Base-by-base conservation (phyloP, 371 early-diverging fungal genomes). In the Mortierella sp. region DNA sequence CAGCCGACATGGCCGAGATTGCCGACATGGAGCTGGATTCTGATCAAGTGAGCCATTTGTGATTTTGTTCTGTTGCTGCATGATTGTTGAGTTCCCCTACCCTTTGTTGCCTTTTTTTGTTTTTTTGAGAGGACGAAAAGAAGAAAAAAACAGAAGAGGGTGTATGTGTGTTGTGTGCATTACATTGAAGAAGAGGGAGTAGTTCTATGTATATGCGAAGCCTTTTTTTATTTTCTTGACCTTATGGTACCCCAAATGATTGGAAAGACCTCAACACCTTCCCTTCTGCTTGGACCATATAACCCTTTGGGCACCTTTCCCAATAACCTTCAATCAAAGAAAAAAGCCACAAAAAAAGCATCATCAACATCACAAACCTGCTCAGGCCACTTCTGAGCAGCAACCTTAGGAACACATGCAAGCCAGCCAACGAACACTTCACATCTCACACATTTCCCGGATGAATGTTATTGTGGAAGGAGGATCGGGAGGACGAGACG, bases 11-110 rank as follows among this genome's bases (percentile, higher is more conserved):
- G 28, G 83, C 48, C 69, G 74, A 79, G 5, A 57, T 57, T 46
- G 48, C 48, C 69, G 74, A 79, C 11, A 59, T 59, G 59, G 83
- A 82, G 28, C 80, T 80, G 78, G 81, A 84, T 73, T 71, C 77
- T 78, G 81, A 84, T 74, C 85, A 84, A 84, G 85, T 84, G 85
- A 84, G 85, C 85, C 81, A 80, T 74, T 64, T 80, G 78, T 83
- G 84, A 83, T 79, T 79, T 83, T 77, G 54, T 61, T 83, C 31
- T 37, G 69, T 64, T 64, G 71, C 71, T 83, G 80, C 74, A 59
- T 77, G 74, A 54, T 59, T 82, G 64, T 51, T 69, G 34, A 55
- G 31, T 64, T 44, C 61, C 72, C 74, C 77, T 73, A 59, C 72
- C 72, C 75, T 73, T 55, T 78, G 78, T 81, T 78, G 73, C 59